Percentiles rank a stretch among this genome's conserved stretches.
These are phyloP conservation scores for Phaeophleospora eucalypticola DNA, from an alignment of 2,329 filamentous ascomycete species.

Conservation along the genomic window DNA sequence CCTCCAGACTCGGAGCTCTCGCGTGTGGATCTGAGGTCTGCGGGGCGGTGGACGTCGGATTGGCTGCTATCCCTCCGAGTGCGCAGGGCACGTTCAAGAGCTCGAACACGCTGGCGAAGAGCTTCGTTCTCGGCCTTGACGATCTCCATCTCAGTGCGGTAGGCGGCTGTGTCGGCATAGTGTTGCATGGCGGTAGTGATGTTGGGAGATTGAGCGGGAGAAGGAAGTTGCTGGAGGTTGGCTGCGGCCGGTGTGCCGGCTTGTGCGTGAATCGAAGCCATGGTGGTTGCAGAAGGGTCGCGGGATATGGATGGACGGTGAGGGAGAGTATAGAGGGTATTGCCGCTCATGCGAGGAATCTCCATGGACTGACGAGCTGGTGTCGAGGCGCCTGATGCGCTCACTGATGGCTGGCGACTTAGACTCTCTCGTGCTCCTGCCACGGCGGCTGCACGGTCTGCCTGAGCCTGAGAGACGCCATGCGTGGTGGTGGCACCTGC, in stretches of 20 bases:
- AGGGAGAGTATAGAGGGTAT: slow-evolving; percentile 25
- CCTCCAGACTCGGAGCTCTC: background rate
- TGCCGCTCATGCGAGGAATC: slow-evolving; percentile 16
- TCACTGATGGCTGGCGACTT: slow-evolving; percentile 33
- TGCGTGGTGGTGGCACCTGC: slow-evolving; percentile 16
- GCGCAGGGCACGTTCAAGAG: slow-evolving; percentile 42
- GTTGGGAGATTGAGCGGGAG: slow-evolving; percentile 14
- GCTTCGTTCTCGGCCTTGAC: slow-evolving; percentile 49
- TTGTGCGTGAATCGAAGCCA: slow-evolving; percentile 25
- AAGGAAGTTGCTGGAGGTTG: slow-evolving; percentile 19
- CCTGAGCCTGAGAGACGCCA: slow-evolving; percentile 34
- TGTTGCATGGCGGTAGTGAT: slow-evolving; percentile 24
- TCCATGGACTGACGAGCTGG: slow-evolving; percentile 33
- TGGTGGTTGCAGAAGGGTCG: slow-evolving; percentile 25
- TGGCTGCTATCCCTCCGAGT: slow-evolving; percentile 30
- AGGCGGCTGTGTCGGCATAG: slow-evolving; percentile 40
- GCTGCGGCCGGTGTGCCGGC: slow-evolving; percentile 23
- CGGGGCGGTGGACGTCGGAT: slow-evolving; percentile 25
- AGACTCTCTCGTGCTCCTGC: slow-evolving; percentile 17
- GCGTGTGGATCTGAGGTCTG: slow-evolving; percentile 8
- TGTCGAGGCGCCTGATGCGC: slow-evolving; percentile 32
- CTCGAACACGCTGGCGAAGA: slow-evolving; percentile 45
- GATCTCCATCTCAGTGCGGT: slow-evolving; percentile 45
- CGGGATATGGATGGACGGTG: slow-evolving; percentile 33
- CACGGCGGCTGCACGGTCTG: slow-evolving; percentile 33